Percentiles rank a stretch among this genome's conserved stretches.
phyloP scores from a whole-genome alignment of 306 rosid genomes.

The Cicer bijugum region DNA sequence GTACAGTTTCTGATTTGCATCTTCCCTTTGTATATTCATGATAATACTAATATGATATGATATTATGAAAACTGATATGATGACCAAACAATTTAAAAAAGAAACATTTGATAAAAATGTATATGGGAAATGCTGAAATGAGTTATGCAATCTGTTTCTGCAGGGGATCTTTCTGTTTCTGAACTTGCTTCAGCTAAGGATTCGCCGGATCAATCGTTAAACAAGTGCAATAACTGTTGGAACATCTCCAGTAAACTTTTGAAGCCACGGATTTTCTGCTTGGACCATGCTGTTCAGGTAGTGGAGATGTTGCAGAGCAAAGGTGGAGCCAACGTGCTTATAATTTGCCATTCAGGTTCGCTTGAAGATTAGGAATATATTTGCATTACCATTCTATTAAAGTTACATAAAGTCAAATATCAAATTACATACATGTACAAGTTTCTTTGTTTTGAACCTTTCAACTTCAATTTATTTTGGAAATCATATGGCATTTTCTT shows the following conservation, averaged over 20 bases:
- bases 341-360: slow-evolving; percentile 96
- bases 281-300: slow-evolving; percentile 85
- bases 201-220: slow-evolving; percentile 49
- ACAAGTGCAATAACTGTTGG: slow-evolving; percentile 56
- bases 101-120: slow-evolving; percentile 29
- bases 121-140: slow-evolving; percentile 39
- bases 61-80: neutral
- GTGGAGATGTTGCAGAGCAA: slow-evolving; percentile 77
- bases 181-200: slow-evolving; percentile 49
- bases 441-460: slow-evolving; percentile 27
- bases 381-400: slow-evolving; percentile 25
- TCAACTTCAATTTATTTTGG: slow-evolving; percentile 31
- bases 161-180: slow-evolving; percentile 62
- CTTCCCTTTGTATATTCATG: slow-evolving; percentile 33
- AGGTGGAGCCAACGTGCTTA: slow-evolving; percentile 90
- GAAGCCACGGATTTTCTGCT: slow-evolving; percentile 93
- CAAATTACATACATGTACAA: slow-evolving; percentile 33
- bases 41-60: neutral
- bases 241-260: slow-evolving; percentile 59
- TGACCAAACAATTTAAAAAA: slow-evolving; percentile 24
- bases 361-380: slow-evolving; percentile 25
- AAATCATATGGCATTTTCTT: slow-evolving; percentile 37
- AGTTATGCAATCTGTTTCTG: slow-evolving; percentile 50
- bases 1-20: slow-evolving; percentile 11
- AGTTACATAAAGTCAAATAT: slow-evolving; percentile 15